Base-by-base conservation (phyloP, 1,284 basidiomycete species). In the Rhodotorula glutinis region DNA sequence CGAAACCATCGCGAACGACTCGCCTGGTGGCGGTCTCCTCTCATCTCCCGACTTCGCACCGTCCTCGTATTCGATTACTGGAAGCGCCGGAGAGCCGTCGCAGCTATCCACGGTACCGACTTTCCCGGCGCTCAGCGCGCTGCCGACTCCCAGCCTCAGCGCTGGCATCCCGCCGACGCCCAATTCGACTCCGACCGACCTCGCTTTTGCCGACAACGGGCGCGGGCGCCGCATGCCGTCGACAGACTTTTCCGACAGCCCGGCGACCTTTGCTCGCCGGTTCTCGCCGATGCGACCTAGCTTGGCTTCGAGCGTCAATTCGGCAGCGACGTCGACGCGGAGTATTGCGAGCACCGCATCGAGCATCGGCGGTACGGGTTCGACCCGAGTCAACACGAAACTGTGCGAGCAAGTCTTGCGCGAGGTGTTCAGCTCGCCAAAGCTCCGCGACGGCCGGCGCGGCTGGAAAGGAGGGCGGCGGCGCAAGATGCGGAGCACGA, bases 371-470 rank as follows among this genome's bases (percentile, higher is more conserved):
- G 93, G 93, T 4, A 90, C 87, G 1, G 93, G 93, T 1, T 91
- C 90, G 21, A 96, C 93, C 2, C 85, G 87, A 54, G 92, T 96
- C 63, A 96, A 97, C 78, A 91, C 89, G 52, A 90, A 86, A 78
- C 82, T 97, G 66, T 93, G 92, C 79, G 92, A 96, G 76, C 91
- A 94, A 73, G 90, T 97, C 54, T 93, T 97, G 77, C 88, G 86
- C 63, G 89, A 89, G 19, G 86, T 96, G 41, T 81, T 96, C 54
- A 72, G 64, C 40, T 72, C 68, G 43, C 76, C 76, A 17, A 75
- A 74, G 61, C 60, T 76, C 25, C 65, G 67, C n/a, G 65, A 68
- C 25, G 63, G 62, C 2, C 57, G 59, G 0, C 49, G 66, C 13
- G 64, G 59, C 11, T 73, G 69, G 71, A 70, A 70, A 46, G 64